Base-by-base conservation (phyloP, 345 rosid genomes). In the Citrus mangshanensis region DNA sequence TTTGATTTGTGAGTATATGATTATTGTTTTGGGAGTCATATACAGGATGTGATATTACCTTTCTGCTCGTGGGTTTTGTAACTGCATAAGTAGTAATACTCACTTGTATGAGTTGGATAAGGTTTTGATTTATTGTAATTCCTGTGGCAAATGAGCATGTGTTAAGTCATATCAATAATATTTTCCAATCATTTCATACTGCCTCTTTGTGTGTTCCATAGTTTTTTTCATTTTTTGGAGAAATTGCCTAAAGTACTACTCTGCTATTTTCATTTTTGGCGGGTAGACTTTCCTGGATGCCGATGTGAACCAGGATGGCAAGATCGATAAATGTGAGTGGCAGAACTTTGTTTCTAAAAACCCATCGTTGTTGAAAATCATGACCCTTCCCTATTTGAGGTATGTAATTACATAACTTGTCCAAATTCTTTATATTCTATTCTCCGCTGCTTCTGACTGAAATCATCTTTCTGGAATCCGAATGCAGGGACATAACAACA, bases 361-460 rank as follows among this genome's bases (percentile, higher is more conserved):
- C 68, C 99, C 99, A 9, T 93, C 98, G 4, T 82, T 93, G 79
- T 83, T 97, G 76, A 97, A 94, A 86, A 93, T 93, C 81, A 94
- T 93, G 98, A 94, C 95, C 22, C 96, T 97, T 24, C 98, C 96
- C 8, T 97, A 97, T 86, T 88, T 97, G 70, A 91, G 98, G 99
- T 95, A 84, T 5, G 35, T 49, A 72, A 51, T 38, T 13, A 14
- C 9, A 27, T 35, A 24, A 12, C 18, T 49, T 49, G 61, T 56
- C 6, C 19, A 35, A 24, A 34, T 24, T 55, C 14, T 24, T 24
- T 7, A 24, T 19, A 16, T 37, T 9, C 38, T 14, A 22, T 38
- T 74, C 40, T 74, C 18, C 1, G 24, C 18, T 61, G 19, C 22
- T 12, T 21, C 24, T 1, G 9, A 19, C 27, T 62, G 69, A 62